phyloP scores from a whole-genome alignment of 2,329 filamentous ascomycete species.

The Aschersonia sp. region DNA sequence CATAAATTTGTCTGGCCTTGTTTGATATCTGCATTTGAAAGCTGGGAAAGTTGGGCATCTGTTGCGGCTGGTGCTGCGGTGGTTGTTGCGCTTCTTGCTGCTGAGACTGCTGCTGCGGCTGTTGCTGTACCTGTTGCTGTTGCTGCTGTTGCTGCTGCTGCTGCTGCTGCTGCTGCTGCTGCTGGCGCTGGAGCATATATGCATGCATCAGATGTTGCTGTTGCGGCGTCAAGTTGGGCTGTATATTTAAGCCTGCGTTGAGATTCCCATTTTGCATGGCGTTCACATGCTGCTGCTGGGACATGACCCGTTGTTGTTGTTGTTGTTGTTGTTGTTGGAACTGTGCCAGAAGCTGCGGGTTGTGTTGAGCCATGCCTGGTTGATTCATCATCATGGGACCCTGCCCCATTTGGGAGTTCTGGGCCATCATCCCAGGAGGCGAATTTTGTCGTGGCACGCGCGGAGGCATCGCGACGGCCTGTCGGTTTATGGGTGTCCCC shows the following conservation, averaged over 20 bases:
- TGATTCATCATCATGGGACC: conserved; percentile 35
- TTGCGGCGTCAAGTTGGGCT: conserved; percentile 18
- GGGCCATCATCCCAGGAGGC: conserved; percentile 43
- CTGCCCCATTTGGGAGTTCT: conserved; percentile 39
- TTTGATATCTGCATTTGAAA: too few relatives aligned
- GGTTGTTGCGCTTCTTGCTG: conserved; percentile 22
- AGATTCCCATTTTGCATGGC: conserved; percentile 23
- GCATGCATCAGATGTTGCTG: conserved; percentile 20
- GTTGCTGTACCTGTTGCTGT: conserved; percentile 13
- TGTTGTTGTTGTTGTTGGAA: conserved; percentile 24
- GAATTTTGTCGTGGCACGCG: conserved; percentile 50
- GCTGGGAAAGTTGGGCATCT: too few relatives aligned
- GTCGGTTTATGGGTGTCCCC: conserved; percentile 41
- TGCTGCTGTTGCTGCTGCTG: conserved; percentile 17
- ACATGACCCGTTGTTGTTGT: conserved; percentile 27
- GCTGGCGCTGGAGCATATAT: conserved; percentile 21
- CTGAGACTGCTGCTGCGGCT: conserved; percentile 24
- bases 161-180: conserved; percentile 24
- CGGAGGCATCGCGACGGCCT: conserved; percentile 40
- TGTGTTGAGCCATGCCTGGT: conserved; percentile 24
- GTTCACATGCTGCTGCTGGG: conserved; percentile 27
- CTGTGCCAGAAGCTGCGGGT: conserved; percentile 21
- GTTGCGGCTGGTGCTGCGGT: conserved; percentile 23
- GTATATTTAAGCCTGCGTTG: conserved; percentile 20
- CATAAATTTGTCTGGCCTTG: too few relatives aligned